Base-by-base conservation (phyloP, 2,329 filamentous ascomycete species). In the Eutypella sp. region DNA sequence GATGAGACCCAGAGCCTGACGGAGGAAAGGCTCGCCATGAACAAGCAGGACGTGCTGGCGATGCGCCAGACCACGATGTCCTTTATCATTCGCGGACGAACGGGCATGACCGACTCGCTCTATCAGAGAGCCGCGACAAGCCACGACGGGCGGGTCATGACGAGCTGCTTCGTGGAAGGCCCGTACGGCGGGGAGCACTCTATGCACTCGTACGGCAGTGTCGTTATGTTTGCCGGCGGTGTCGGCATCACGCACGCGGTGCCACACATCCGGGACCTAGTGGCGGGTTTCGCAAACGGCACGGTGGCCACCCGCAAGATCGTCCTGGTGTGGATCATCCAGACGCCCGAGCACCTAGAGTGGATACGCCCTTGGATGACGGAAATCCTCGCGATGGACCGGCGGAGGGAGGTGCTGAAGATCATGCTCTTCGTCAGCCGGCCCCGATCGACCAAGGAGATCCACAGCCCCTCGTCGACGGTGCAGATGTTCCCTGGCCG, bases 331-430 rank as follows among this genome's bases (percentile, higher is more conserved):
- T 92, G 87, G 87, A 83, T 83, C 41, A 86, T 92, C 47, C 87
- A 87, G 57, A 85, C 79, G 57, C 84, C 84, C 56, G 87, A 90
- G 68, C 86, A 90, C 63, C 74, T 91, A 24, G 86, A 91, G 65
- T 91, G 86, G 86, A 89, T 90, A 60, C 76, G 85, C 40, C 84
- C 85, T 7, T 90, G 85, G 85, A 90, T 91, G 87, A 89, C 85
- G 3, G 77, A 84, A 59, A 89, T 90, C 50, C 73, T 90, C 33
- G 78, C 79, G 47, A 86, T 90, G 82, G 84, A 87, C 47, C 80
- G 76, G 63, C 80, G 86, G 41, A 78, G 87, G 46, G 86, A 90
- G 48, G 77, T 86, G 43, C 74, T 91, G 44, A 82, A 84, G 54
- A 87, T 91, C 64, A 79, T 89, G 70, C 78, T 91, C 44, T 91